phyloP scores from a whole-genome alignment of 164 flowering plant genomes.

The Liriodendron chinense region DNA sequence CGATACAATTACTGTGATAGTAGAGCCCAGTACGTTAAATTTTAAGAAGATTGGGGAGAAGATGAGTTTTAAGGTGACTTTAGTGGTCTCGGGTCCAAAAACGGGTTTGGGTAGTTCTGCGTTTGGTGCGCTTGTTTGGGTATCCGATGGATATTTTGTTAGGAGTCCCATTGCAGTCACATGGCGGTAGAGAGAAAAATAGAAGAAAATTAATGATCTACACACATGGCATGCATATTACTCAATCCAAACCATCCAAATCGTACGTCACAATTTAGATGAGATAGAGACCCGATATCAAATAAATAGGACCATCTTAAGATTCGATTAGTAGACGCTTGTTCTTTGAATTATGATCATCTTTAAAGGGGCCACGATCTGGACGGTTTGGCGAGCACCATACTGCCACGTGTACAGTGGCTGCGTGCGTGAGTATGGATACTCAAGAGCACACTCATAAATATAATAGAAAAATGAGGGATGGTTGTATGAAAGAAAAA shows the following conservation, averaged over 20 bases:
- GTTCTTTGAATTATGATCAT: too few relatives aligned
- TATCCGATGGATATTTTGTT: slow-evolving; percentile 34
- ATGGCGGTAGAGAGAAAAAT: slow-evolving; percentile 25
- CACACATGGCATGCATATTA: too few relatives aligned
- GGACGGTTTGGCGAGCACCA: too few relatives aligned
- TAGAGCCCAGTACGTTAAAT: slow-evolving; percentile 34
- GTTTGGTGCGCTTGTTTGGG: slow-evolving; percentile 58
- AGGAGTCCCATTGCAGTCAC: slow-evolving; percentile 66
- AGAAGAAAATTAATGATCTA: not conserved
- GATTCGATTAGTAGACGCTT: too few relatives aligned
- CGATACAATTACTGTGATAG: slow-evolving; percentile 37
- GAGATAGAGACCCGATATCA: not conserved
- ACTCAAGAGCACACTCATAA: too few relatives aligned
- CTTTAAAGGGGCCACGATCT: too few relatives aligned
- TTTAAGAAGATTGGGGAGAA: slow-evolving; percentile 40
- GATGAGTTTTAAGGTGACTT: slow-evolving; percentile 48
- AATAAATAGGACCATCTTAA: too few relatives aligned
- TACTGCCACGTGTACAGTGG: too few relatives aligned
- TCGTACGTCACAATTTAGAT: not conserved
- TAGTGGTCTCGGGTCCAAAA: slow-evolving; percentile 15
- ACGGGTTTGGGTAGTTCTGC: slow-evolving; percentile 13
- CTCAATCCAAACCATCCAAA: too few relatives aligned
- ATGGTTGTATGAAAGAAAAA: too few relatives aligned
- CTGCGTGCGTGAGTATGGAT: too few relatives aligned
- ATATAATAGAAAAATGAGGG: too few relatives aligned